phyloP scores from a whole-genome alignment of 495 filamentous ascomycete genomes.

The Daldinia decipiens region DNA sequence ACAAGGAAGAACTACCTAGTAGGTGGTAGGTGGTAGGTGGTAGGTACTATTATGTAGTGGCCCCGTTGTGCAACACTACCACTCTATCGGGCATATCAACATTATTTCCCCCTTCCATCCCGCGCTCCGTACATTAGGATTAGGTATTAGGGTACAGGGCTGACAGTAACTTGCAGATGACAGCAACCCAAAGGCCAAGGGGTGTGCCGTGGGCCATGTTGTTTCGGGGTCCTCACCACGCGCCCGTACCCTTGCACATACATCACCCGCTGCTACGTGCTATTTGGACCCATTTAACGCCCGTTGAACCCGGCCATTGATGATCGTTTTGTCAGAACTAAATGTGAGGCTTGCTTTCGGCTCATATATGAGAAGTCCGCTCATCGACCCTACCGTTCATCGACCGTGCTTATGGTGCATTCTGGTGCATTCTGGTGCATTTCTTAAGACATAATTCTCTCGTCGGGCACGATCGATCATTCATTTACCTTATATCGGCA shows the following conservation, averaged over 20 bases:
- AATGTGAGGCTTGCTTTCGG: conserved; percentile 36
- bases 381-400: conserved; percentile 31
- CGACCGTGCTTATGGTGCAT: conserved; percentile 34
- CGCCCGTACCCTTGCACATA: conserved; percentile 33
- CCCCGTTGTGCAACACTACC: conserved; percentile 16
- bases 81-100: conserved; percentile 34
- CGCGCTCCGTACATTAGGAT: conserved; percentile 17
- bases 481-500: conserved; percentile 17
- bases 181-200: conserved; percentile 19
- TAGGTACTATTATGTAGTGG: too few relatives aligned
- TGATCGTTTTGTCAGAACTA: conserved; percentile 42
- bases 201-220: conserved; percentile 12
- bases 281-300: conserved; percentile 37
- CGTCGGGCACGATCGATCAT: conserved; percentile 29
- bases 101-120: conserved; percentile 32
- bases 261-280: conserved; percentile 30
- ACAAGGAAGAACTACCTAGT: conserved; percentile 1
- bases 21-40: too few relatives aligned
- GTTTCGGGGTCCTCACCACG: conserved; percentile 21
- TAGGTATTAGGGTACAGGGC: conserved; percentile 26
- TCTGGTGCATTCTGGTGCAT: conserved; percentile 18
- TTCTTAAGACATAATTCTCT: conserved; percentile 8
- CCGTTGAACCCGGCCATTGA: conserved; percentile 35
- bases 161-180: conserved; percentile 36
- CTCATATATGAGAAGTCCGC: conserved; percentile 34